Percentiles rank a stretch among this genome's conserved stretches.
Conservation (phyloP, 176 grass and related monocot species). For the Carex pumila region DNA sequence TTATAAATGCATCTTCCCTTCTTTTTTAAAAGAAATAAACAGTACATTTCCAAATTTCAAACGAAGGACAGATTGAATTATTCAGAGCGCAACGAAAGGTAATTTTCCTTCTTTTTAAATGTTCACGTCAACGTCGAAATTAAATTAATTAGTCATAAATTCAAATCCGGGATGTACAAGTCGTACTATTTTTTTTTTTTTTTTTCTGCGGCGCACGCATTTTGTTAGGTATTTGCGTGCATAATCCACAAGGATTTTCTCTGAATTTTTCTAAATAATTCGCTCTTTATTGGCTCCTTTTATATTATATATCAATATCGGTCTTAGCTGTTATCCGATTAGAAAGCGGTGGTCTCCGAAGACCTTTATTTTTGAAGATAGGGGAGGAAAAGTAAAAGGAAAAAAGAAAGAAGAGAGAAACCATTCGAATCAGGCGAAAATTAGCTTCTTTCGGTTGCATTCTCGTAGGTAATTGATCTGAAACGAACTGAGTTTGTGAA, state of each 20-base stretch:
- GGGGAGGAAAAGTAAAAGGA: not conserved
- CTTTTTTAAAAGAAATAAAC: not conserved
- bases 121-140: not conserved
- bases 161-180: not conserved
- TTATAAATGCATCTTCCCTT: constrained; percentile 5
- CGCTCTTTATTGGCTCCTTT: not conserved
- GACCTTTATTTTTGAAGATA: not conserved
- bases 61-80: not conserved
- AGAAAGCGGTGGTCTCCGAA: not conserved
- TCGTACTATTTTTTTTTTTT: not conserved
- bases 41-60: not conserved
- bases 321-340: constrained; percentile 19
- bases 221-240: constrained; percentile 7
- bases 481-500: not conserved
- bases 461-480: not conserved
- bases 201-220: not conserved
- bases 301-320: not conserved
- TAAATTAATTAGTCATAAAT: not conserved
- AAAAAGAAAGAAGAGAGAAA: not conserved
- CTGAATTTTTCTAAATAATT: constrained; percentile 14
- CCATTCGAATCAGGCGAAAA: not conserved
- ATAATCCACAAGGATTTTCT: not conserved
- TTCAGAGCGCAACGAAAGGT: not conserved
- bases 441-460: not conserved
- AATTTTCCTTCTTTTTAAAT: constrained; percentile 7